A percentile compares a stretch with the other conserved stretches of the same genome.
Conservation (phyloP, 2,329 filamentous ascomycete genomes). For the Ceratocystis eucalypticola region DNA sequence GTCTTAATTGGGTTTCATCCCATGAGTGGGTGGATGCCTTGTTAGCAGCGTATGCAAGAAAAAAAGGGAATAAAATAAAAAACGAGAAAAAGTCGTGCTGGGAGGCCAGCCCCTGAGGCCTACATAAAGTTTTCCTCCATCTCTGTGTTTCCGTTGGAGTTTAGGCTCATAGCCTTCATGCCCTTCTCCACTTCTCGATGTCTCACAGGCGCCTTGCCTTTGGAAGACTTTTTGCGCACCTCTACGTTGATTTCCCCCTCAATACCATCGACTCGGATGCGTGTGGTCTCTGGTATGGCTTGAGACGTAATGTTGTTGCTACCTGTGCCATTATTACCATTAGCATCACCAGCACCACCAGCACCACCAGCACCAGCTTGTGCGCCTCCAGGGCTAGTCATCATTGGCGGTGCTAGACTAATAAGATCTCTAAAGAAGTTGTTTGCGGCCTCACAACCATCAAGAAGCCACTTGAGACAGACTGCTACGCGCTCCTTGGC, state of each 20-base stretch:
- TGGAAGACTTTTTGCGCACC: conserved; percentile 27
- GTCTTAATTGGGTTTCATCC: too few relatives aligned
- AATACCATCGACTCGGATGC: conserved; percentile 41
- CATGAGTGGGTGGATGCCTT: too few relatives aligned
- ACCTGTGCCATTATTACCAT: background rate
- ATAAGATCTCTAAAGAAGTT: conserved; percentile 55
- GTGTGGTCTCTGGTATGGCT: conserved; percentile 12
- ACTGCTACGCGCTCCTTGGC: conserved; percentile 84
- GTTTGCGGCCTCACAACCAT: conserved; percentile 60
- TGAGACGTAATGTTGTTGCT: background rate
- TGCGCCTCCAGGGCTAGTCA: conserved; percentile 9
- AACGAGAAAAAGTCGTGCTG: background rate
- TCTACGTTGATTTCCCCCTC: conserved; percentile 44
- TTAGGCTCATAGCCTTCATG: conserved; percentile 13
- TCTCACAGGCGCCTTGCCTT: conserved; percentile 19
- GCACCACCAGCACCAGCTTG: background rate
- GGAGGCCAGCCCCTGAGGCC: background rate
- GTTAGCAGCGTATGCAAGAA: background rate
- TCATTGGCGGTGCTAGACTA: conserved; percentile 28
- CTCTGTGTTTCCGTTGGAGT: conserved; percentile 18
- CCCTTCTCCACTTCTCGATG: conserved; percentile 17
- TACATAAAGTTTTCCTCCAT: conserved; percentile 21
- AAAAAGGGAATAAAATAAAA: background rate
- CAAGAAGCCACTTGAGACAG: conserved; percentile 71
- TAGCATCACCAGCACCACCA: conserved; percentile 1